Base-by-base conservation (phyloP, 352 stramenopile genomes). In the Albugo candida region DNA sequence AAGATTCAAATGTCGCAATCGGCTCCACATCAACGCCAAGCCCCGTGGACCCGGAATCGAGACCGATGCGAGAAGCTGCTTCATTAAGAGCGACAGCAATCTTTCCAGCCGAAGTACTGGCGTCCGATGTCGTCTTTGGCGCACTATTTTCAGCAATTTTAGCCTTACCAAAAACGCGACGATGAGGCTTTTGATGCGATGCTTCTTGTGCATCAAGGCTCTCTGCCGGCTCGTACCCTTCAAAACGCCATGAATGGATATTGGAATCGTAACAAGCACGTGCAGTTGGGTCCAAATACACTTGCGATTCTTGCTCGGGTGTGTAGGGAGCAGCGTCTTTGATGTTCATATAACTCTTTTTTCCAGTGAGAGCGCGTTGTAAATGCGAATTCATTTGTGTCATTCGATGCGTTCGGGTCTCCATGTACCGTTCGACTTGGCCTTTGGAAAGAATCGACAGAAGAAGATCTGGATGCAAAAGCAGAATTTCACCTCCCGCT, bases 291-390 rank as follows among this genome's bases (percentile, higher is more conserved):
- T 93, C 72, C 47, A 93, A 56, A 61, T 92, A 93, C 52, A 93
- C 76, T 36, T 58, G 73, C 65, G 70, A 82, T 54, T 92, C 78
- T 52, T 88, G 71, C 16, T 75, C 67, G 12, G 63, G 58, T 16
- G 74, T 79, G 69, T 88, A 93, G 47, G 78, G 78, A 18, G 81
- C 66, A 41, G 75, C 51, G 46, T 84, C 63, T 73, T 93, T 93
- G 20, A 92, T 66, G 27, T 83, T 65, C 34, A 91, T 70, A 53
- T 82, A 66, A 51, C 48, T 57, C 45, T 79, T 59, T 64, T 88
- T 87, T 53, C 77, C 73, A 11, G 56, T 72, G 40, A 92, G 49
- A n/a, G 82, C 63, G n/a, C 70, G 60, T 48, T 92, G 81, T 24
- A 62, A 36, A 61, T 92, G 74, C 39, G 58, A 58, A 62, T 91